Base-by-base conservation (phyloP, 306 rosid genomes). In the Lathyrus oleraceus region DNA sequence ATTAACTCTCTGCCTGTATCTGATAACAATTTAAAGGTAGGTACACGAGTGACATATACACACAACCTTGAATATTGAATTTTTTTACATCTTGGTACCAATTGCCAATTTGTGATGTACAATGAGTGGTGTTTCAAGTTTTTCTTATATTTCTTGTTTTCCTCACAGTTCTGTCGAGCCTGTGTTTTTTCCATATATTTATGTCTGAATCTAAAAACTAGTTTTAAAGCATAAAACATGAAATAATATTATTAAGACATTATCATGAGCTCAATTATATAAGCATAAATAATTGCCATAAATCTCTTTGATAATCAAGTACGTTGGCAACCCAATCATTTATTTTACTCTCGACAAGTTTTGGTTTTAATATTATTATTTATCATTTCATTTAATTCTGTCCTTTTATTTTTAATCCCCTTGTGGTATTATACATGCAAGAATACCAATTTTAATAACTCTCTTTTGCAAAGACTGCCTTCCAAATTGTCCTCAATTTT, bases 21-120 rank as follows among this genome's bases (percentile, higher is more conserved):
- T 59, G 96, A 92, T 73, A 78, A 71, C 81, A 92, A 88, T 83
- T 74, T 90, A 67, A 90, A 76, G 93, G 98, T 90, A 67, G 25
- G 45, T 71, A 66, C 76, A 32, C 45, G 28, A 59, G 25, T 69
- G 61, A 14, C 57, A 45, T 14, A 44, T 15, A 30, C 70, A 44
- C 13, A 17, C 61, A 13, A 61, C 54, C 58, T 17, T 21, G 14
- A 19, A 13, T 49, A 44, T 49, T 40, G 36, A 70, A 14, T 57
- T 58, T 45, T 16, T 27, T 27, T 57, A 38, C 43, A 48, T 38
- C 67, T 30, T 12, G 35, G 63, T 21, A 28, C 67, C 52, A 48
- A 19, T 53, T 30, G 53, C 62, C 65, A 44, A 64, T 45, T 69
- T 66, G 14, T 63, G 68, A 32, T 21, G 71, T 52, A 45, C 32